Evolutionary conservation across 441 rosid genomes (phyloP), one percentile per base, ranked within the genome.

Genomic region (Codiaeum variegatum): DNA sequence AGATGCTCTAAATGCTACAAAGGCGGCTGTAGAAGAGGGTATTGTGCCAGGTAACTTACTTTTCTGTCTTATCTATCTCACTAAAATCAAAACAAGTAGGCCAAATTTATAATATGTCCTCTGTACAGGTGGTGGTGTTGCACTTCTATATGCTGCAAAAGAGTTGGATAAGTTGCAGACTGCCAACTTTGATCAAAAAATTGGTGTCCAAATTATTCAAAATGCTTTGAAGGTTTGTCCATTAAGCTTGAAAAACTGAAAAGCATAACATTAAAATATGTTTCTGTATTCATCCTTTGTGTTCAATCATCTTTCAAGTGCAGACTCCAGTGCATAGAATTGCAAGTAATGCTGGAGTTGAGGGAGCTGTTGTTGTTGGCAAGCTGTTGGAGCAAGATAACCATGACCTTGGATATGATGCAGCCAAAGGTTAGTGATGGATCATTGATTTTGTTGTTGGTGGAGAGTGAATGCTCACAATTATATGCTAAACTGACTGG

Each of bases 11-110:
- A 92, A 92, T 82, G 97, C 97, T 66, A 92, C 97, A 3, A 91
- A 92, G 78, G 98, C 97, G 61, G 98, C 95, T 54, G 95, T 92
- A 10, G 98, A 92, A 74, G 98, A 91, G 91, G 97, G 97, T 72
- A 92, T 92, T 68, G 89, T 92, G 51, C 85, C 97, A 75, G 97
- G 97, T 90, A 80, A 46, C 36, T 42, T 62, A 72, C 28, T 55
- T 36, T 40, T 58, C 15, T 1, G 3, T 56, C 69, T 8, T 58
- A 1, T 28, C 21, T 46, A 32, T 23, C 62, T 46, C 51, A 21
- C 32, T 18, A 10, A 32, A 32, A 59, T 62, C 15, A 11, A 24
- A 68, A 40, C 10, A 42, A 11, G 6, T 40, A 31, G 40, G 15
- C 28, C 19, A 8, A 18, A 24, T 51, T 12, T 54, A 60, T 7